Conservation (phyloP, 2,329 filamentous ascomycete genomes). For the Lecanicillium sp. region DNA sequence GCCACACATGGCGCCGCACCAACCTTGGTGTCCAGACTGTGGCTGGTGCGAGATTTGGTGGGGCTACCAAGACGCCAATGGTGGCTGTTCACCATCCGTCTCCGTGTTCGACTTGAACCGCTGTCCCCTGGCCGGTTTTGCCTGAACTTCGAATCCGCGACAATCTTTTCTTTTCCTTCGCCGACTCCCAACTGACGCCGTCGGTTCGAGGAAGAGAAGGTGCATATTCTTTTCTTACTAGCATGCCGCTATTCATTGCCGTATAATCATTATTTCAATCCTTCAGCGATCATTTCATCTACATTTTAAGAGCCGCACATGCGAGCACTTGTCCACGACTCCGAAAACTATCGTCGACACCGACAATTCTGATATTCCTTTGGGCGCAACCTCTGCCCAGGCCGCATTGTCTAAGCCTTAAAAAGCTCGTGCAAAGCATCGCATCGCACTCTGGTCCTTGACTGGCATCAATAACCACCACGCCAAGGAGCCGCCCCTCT, state of each 20-base stretch:
- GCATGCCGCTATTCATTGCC: background rate
- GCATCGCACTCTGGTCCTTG: too few species aligned
- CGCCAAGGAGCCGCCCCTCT: too few species aligned
- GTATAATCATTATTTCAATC: constrained; percentile 4
- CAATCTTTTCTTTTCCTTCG: constrained; percentile 1
- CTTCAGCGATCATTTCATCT: background rate
- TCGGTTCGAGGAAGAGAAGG: constrained; percentile 1
- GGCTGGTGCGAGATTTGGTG: background rate
- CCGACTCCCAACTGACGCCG: constrained; percentile 5
- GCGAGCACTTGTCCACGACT: too few species aligned
- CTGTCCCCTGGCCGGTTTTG: constrained; percentile 4
- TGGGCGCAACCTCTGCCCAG: too few species aligned
- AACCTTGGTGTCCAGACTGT: background rate
- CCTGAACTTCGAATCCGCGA: background rate
- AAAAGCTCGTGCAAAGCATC: too few species aligned
- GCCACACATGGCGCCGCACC: too few species aligned
- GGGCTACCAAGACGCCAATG: background rate
- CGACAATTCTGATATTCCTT: too few species aligned
- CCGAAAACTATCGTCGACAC: too few species aligned
- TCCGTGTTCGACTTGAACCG: background rate
- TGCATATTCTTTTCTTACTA: background rate
- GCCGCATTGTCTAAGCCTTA: too few species aligned
- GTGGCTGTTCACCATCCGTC: constrained; percentile 2
- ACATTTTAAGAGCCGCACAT: too few species aligned
- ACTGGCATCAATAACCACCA: too few species aligned